Evolutionary conservation across 352 stramenopile species (phyloP), one percentile per base, ranked within the genome.

Genomic region (Globisporangium middletonii): DNA sequence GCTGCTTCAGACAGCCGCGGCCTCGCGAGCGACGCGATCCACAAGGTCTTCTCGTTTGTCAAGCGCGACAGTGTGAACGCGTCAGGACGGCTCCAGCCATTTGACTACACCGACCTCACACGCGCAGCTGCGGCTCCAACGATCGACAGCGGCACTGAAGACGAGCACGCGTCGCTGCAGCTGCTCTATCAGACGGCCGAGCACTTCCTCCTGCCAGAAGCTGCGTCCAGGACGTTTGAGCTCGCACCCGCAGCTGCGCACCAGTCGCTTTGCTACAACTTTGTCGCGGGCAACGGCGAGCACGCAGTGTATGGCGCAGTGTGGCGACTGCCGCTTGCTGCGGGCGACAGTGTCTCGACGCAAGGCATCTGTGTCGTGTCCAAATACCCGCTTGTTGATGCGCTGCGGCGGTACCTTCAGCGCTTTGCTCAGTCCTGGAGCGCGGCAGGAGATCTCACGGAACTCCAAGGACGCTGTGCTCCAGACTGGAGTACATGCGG

Each of bases 331-430:
- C 59, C 69, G 28, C 35, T 68, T 43, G 50, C 42, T 1, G 16
- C 50, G 7, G 26, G 26, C 9, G 27, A 52, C 15, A 27, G 42
- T 2, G 18, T 47, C 11, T 55, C 44, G 0, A 50, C 57, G 0
- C 60, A 77, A 49, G 79, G 79, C 0, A 37, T 89, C 12, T 88
- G 75, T 23, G 58, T 88, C 28, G 16, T 83, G 37, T 92, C 82
- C 0, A 75, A 69, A 46, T 82, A 74, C 30, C 65, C 75, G 11
- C 59, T 89, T 0, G 58, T 85, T 1, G 67, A 88, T 38, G 71
- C 76, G 1, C 57, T 92, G 23, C 69, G 77, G 0, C 54, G 72
- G 50, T 86, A 72, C 30, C 50, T 87, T 0, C 60, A 50, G 5
- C 43, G 35, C 2, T 61, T 81, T 23, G 67, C 47, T 61, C 38